These are phyloP conservation scores for Apiospora arundinis DNA, from an alignment of 2,329 filamentous ascomycete genomes.

Conservation along the genomic window DNA sequence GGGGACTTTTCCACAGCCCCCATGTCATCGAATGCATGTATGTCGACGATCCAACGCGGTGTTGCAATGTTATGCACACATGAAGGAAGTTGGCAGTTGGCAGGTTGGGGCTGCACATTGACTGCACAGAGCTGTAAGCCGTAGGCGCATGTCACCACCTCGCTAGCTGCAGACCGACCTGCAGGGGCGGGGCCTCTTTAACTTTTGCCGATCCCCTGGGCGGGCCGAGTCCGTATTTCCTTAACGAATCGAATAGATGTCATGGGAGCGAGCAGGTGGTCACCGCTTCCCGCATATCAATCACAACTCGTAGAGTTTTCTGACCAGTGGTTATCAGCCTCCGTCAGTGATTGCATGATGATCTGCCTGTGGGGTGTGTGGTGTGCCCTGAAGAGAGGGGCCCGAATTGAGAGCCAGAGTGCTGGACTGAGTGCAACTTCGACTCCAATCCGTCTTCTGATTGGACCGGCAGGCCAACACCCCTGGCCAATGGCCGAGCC, in stretches of 20 bases:
- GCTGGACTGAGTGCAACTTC: neutral
- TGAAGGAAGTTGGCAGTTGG: neutral
- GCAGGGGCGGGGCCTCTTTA: neutral
- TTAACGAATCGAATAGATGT: neutral
- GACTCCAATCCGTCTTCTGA: neutral
- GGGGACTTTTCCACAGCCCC: neutral
- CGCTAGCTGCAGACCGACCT: neutral
- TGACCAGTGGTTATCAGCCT: constrained; percentile 2
- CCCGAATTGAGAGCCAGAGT: constrained; percentile 8
- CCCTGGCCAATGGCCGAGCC: constrained; percentile 4
- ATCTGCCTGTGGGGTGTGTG: constrained; percentile 8
- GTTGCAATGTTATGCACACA: neutral
- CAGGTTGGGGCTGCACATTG: neutral
- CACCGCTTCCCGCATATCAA: neutral
- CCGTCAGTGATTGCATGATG: too few relatives aligned
- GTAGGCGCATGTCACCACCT: constrained; percentile 9
- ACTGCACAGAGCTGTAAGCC: neutral
- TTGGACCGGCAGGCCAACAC: neutral
- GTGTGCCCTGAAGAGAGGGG: neutral
- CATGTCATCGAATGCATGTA: too few relatives aligned
- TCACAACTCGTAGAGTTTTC: constrained; percentile 5
- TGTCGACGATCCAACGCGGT: neutral
- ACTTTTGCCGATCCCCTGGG: constrained; percentile 7
- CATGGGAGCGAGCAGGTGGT: neutral
- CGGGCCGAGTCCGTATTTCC: constrained; percentile 4